A percentile compares a stretch with the other conserved stretches of the same genome.
Conservation (phyloP, 2,329 filamentous ascomycete genomes). For the Plenodomus tracheiphilus region DNA sequence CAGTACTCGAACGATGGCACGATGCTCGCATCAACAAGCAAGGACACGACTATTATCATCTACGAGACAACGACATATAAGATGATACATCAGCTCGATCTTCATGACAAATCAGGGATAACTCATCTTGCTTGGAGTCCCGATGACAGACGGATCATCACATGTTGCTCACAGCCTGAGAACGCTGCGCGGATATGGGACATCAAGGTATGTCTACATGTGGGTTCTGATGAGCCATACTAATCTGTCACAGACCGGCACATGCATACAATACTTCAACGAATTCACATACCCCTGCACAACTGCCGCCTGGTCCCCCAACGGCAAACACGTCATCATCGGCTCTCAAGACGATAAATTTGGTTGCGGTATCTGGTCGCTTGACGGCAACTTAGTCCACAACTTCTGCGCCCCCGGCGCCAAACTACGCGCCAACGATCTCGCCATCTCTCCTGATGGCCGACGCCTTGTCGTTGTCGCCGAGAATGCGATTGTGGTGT, state of each 20-base stretch:
- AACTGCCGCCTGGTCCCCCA: slow-evolving; percentile 83
- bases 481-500: slow-evolving; percentile 73
- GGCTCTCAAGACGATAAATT: slow-evolving; percentile 50
- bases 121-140: slow-evolving; percentile 89
- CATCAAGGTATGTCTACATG: slow-evolving; percentile 32
- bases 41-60: slow-evolving; percentile 74
- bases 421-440: slow-evolving; percentile 77
- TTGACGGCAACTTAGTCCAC: slow-evolving; percentile 63
- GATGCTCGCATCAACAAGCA: slow-evolving; percentile 79
- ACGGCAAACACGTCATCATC: slow-evolving; percentile 77
- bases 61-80: slow-evolving; percentile 77
- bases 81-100: slow-evolving; percentile 63
- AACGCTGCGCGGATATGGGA: slow-evolving; percentile 77
- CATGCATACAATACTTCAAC: slow-evolving; percentile 63
- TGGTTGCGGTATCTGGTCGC: slow-evolving; percentile 59
- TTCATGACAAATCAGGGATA: slow-evolving; percentile 71
- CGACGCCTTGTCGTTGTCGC: slow-evolving; percentile 79
- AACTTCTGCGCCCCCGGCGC: slow-evolving; percentile 59
- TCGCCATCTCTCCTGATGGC: slow-evolving; percentile 81
- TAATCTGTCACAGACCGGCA: slow-evolving; percentile 36
- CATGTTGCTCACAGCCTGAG: slow-evolving; percentile 70
- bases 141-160: slow-evolving; percentile 83
- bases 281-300: slow-evolving; percentile 84
- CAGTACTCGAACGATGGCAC: slow-evolving; percentile 87
- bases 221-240: background rate